phyloP scores from a whole-genome alignment of 1,284 basidiomycete species.

The Ceratobasidium sp. region DNA sequence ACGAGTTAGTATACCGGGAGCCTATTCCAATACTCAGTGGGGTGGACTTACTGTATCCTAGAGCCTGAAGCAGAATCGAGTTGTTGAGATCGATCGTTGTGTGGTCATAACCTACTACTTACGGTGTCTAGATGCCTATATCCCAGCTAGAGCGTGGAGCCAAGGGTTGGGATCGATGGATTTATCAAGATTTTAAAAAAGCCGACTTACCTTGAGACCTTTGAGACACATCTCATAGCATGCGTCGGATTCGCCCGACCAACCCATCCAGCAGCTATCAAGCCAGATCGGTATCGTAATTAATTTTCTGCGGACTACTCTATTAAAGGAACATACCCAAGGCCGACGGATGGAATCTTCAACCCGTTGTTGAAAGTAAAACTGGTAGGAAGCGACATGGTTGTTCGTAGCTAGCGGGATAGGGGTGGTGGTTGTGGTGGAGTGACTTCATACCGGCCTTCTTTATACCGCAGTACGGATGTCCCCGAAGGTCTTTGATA shows the following conservation, averaged over 20 bases:
- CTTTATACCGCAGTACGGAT: background rate
- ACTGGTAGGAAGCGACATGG: slow-evolving; percentile 11
- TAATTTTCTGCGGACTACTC: too few species aligned
- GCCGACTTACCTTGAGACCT: slow-evolving; percentile 32
- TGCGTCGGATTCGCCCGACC: slow-evolving; percentile 49
- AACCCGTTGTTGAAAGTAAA: slow-evolving; percentile 36
- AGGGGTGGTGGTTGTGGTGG: slow-evolving; percentile 11
- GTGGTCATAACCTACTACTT: background rate
- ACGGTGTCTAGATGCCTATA: slow-evolving; percentile 46
- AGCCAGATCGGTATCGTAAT: background rate
- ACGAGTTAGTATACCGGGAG: too few species aligned
- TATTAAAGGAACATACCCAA: slow-evolving; percentile 4
- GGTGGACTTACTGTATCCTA: slow-evolving; percentile 21
- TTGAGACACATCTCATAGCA: slow-evolving; percentile 50
- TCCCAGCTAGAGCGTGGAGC: slow-evolving; percentile 49
- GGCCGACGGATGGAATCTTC: slow-evolving; percentile 25
- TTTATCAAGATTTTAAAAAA: background rate
- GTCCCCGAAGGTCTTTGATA: background rate
- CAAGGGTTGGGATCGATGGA: background rate
- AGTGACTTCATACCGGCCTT: slow-evolving; percentile 46
- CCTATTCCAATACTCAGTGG: too few species aligned
- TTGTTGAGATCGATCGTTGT: too few species aligned
- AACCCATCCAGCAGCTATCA: slow-evolving; percentile 52
- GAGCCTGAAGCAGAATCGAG: background rate
- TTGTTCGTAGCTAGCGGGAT: too few species aligned